Conservation (phyloP, 176 grass and related monocot genomes). For the Pontederia crassipes region DNA sequence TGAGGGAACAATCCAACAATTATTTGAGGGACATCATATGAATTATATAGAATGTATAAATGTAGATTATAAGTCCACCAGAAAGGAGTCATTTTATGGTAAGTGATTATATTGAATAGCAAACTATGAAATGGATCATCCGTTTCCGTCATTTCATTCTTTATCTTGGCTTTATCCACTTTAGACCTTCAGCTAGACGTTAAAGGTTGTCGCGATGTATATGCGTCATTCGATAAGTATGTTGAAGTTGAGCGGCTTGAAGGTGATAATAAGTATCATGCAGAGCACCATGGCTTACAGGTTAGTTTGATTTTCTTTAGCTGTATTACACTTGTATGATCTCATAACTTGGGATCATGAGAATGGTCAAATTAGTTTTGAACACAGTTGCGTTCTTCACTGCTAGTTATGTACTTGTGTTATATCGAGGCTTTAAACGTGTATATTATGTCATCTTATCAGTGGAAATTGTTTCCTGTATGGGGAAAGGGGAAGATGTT, state of each 20-base stretch:
- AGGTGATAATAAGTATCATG: conserved; percentile 92
- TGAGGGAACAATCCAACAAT: conserved; percentile 74
- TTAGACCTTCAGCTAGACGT: conserved; percentile 92
- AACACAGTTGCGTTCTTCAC: too few species aligned
- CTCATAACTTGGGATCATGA: too few species aligned
- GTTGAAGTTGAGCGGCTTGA: conserved; percentile 91
- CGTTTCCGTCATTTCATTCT: conserved; percentile 6
- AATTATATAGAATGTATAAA: conserved; percentile 96
- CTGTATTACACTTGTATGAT: too few species aligned
- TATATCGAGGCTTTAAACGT: too few species aligned
- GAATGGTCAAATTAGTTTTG: too few species aligned
- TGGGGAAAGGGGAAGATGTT: too few species aligned
- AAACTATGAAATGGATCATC: conserved; percentile 10
- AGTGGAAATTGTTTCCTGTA: too few species aligned
- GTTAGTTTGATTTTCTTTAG: conserved; percentile 17
- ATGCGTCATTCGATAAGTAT: conserved; percentile 92
- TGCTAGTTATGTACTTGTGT: too few species aligned
- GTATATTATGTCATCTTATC: too few species aligned
- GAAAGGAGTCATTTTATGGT: conserved; percentile 95
- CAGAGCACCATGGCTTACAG: conserved; percentile 76
- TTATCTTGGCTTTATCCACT: conserved; percentile 22
- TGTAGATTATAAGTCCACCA: conserved; percentile 76
- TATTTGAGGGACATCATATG: conserved; percentile 95
- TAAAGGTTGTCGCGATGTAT: conserved; percentile 75
- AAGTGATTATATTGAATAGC: conserved; percentile 15